phyloP scores from a whole-genome alignment of 495 filamentous ascomycete genomes.

The Monascus purpureus region DNA sequence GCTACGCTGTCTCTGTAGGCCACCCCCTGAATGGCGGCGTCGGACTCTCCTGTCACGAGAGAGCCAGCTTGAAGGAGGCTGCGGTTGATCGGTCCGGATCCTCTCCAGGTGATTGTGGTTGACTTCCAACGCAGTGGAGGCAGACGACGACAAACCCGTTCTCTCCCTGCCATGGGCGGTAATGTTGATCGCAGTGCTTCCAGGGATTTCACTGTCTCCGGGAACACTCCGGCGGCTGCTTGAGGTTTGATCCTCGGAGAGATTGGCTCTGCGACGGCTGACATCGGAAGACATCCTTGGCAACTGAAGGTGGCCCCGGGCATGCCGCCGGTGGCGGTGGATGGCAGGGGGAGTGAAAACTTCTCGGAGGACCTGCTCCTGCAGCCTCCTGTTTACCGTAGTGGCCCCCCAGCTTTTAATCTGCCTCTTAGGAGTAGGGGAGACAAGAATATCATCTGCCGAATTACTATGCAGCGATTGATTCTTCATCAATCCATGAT shows the following conservation, averaged over 20 bases:
- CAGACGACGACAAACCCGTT: slow-evolving; percentile 26
- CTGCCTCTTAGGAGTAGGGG: slow-evolving; percentile 19
- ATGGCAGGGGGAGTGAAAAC: slow-evolving; percentile 81
- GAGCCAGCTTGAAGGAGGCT: slow-evolving; percentile 19
- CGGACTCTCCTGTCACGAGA: slow-evolving; percentile 20
- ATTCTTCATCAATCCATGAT: slow-evolving; percentile 5
- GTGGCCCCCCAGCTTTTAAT: slow-evolving; percentile 86
- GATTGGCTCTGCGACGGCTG: slow-evolving; percentile 16
- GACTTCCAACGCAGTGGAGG: slow-evolving; percentile 26
- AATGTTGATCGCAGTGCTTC: slow-evolving; percentile 20
- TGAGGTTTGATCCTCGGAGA: slow-evolving; percentile 19
- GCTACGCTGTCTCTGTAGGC: slow-evolving; percentile 53
- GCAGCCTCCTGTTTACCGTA: slow-evolving; percentile 72
- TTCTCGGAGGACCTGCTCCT: slow-evolving; percentile 87
- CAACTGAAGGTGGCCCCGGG: slow-evolving; percentile 45
- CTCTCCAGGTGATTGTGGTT: slow-evolving; percentile 21
- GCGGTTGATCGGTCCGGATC: slow-evolving; percentile 15
- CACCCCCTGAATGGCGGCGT: slow-evolving; percentile 68
- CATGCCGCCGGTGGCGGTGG: slow-evolving; percentile 47
- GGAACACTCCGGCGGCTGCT: slow-evolving; percentile 10
- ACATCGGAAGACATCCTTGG: slow-evolving; percentile 27
- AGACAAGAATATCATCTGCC: slow-evolving; percentile 2
- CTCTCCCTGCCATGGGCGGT: slow-evolving; percentile 11
- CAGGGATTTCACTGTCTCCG: slow-evolving; percentile 6
- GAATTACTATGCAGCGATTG: neutral